Evolutionary conservation across 2,329 filamentous ascomycete species (phyloP), one percentile per base, ranked within the genome.

Genomic region (Penicillium hesseltinei): DNA sequence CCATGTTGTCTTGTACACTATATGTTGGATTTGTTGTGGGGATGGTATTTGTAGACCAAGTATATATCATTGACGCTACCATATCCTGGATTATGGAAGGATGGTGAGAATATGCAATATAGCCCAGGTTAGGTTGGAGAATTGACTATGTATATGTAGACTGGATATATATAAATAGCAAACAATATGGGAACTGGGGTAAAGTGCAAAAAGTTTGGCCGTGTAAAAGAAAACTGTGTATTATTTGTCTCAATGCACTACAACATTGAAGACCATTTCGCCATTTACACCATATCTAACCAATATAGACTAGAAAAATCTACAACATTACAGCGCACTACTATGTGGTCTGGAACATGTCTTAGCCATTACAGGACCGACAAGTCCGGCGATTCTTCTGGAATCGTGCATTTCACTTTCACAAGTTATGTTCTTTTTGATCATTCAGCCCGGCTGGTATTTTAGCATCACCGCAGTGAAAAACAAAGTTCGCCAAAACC

Each of bases 401-500:
- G 59, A 62, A 63, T 62, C 61, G 57, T 67, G 62, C 54, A 62
- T 66, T 52, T 52, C 40, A 57, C 50, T 42, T 54, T 39, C 51
- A 47, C 65, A 66, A 68, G 64, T 61, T 67, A 66, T 66, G 66
- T 67, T 65, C 64, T 69, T 71, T 70, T 67, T 69, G 62, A 70
- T 67, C 70, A 73, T 75, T 75, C 71, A 74, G 71, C 68, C 62
- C 69, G 69, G 67, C 68, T 71, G 71, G 68, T 72, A 69, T 73
- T 69, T 71, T 69, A 69, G 69, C 68, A 73, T 70, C 73, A 73
- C 72, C 69, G 64, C 67, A 69, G 76, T 74, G 71, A 69, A 74
- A 70, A 68, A 67, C 70, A 69, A 68, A 67, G 62, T 71, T 76
- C 75, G 73, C 76, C 76, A 75, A 75, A 75, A 77, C 75, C 75